Evolutionary conservation across 257 asterid genomes (phyloP).

Genomic region (Verbascum thapsus): DNA sequence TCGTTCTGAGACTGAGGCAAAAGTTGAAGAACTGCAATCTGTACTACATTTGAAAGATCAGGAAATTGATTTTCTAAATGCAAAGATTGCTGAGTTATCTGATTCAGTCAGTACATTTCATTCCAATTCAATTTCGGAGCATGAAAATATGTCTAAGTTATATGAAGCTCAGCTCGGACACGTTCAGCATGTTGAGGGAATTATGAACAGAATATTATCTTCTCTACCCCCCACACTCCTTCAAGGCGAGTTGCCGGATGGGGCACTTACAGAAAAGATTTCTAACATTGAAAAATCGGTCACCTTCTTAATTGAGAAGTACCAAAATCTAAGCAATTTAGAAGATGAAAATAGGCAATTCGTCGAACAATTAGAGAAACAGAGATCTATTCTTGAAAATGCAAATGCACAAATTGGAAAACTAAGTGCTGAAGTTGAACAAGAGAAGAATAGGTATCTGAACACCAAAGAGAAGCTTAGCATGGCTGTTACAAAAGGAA

Average conservation of each 20-base stretch:
- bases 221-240: slow-evolving; percentile 44
- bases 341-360: slow-evolving; percentile 59
- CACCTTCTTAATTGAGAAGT: slow-evolving; percentile 49
- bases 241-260: slow-evolving; percentile 51
- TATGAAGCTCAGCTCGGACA: slow-evolving; percentile 46
- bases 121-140: slow-evolving; percentile 41
- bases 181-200: slow-evolving; percentile 52
- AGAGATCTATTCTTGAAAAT: slow-evolving; percentile 53
- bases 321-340: slow-evolving; percentile 51
- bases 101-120: slow-evolving; percentile 40
- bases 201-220: slow-evolving; percentile 53
- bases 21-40: slow-evolving; percentile 51
- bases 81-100: slow-evolving; percentile 50
- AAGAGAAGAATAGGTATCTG: slow-evolving; percentile 68
- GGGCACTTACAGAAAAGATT: slow-evolving; percentile 55
- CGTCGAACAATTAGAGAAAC: slow-evolving; percentile 62
- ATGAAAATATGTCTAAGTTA: slow-evolving; percentile 35
- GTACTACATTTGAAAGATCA: slow-evolving; percentile 50
- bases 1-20: slow-evolving; percentile 39
- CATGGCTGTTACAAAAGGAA: slow-evolving; percentile 97
- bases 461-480: slow-evolving; percentile 94
- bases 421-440: slow-evolving; percentile 72
- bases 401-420: slow-evolving; percentile 60
- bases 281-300: slow-evolving; percentile 58
- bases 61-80: slow-evolving; percentile 61